Percentiles rank a stretch among this genome's conserved stretches.
These are phyloP conservation scores for Saccharomyces hybrid DNA, from an alignment of 1,139 yeast species.

Conservation along the genomic window DNA sequence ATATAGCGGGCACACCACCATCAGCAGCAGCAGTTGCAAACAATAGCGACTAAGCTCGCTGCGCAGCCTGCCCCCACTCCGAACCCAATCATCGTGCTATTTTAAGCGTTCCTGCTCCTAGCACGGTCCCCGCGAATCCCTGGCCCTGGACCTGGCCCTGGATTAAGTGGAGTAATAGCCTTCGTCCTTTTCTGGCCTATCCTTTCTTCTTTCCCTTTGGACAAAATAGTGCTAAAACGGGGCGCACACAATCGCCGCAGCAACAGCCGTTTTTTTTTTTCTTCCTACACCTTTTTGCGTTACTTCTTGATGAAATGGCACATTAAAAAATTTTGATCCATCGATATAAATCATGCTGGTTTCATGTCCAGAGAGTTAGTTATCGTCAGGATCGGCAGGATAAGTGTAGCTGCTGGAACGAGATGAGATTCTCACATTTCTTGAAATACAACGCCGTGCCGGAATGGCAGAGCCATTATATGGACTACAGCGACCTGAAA, in stretches of 20 bases:
- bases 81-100: too few relatives aligned
- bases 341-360: background rate
- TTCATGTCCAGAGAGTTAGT: background rate
- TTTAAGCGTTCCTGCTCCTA: too few relatives aligned
- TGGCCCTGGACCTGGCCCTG: too few relatives aligned
- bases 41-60: too few relatives aligned
- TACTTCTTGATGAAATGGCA: background rate
- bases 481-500: constrained; percentile 59
- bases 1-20: too few relatives aligned
- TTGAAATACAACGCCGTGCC: constrained; percentile 70
- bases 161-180: too few relatives aligned
- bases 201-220: background rate
- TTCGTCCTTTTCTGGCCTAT: too few relatives aligned
- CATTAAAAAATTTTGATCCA: background rate
- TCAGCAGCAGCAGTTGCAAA: too few relatives aligned
- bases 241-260: background rate
- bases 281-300: background rate
- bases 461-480: constrained; percentile 65
- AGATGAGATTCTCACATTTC: constrained; percentile 66
- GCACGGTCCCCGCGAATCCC: too few relatives aligned
- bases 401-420: background rate
- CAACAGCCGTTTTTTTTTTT: background rate
- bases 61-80: too few relatives aligned
- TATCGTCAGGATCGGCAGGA: background rate
- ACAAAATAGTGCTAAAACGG: background rate